Base-by-base conservation (phyloP, 306 rosid species). In the Hippophae gyantsensis region DNA sequence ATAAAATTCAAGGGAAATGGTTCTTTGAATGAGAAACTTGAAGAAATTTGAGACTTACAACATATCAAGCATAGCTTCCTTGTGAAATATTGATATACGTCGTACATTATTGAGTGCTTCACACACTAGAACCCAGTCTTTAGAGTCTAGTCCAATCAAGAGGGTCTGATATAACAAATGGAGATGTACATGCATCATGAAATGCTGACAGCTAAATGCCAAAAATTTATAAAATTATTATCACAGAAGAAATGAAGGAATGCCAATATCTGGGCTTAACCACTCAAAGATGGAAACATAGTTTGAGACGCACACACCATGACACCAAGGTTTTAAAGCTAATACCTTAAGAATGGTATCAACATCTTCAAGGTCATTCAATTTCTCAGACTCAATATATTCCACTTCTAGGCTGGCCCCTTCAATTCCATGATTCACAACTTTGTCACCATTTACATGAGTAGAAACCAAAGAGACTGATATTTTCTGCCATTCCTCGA, bases 81-180 rank as follows among this genome's bases (percentile, higher is more conserved):
- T 88, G 67, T 88, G 99, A 77, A 78, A 88, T 73, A 84, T 77
- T 45, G 89, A 82, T 44, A 93, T 43, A 6, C 93, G 80, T 5
- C 96, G 87, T 7, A 86, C 92, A 76, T 84, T 84, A 70, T 92
- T 92, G 65, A 92, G 88, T 43, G 97, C 77, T 63, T 86, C 93
- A 60, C 99, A 93, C 11, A 82, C 80, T 66, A 75, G 57, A 72
- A 88, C 79, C 99, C 99, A 93, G 43, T 88, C 90, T 76, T 93
- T 93, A 6, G 97, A 93, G 60, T 80, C 82, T 49, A 93, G 76
- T 76, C 80, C 89, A 78, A 80, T 68, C 56, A 86, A 57, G 68
- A 93, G 90, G 51, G 67, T 80, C 99, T 93, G 93, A 43, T 73
- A 77, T 44, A 73, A 72, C 63, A 65, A 60, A 65, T 60, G 66